Evolutionary conservation across 2,329 filamentous ascomycete genomes (phyloP), one percentile per base, ranked within the genome.

Genomic region (Xenoacremonium recifei): DNA sequence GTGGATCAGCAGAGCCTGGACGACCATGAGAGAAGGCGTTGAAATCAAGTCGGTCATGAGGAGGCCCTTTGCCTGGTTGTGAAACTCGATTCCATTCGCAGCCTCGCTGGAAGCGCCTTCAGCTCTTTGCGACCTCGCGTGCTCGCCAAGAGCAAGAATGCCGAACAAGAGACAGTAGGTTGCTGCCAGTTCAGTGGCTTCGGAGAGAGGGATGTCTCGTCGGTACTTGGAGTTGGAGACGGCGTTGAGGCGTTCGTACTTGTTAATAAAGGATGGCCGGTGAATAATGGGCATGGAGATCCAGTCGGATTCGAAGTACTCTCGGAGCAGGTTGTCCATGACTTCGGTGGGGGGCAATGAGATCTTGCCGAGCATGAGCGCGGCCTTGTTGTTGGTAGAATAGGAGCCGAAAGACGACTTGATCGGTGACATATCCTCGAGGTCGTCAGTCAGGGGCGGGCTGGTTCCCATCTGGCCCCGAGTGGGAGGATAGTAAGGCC

Each of bases 291-390:
- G 55, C 42, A 58, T 45, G 15, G 49, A 39, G 30, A 52, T 53
- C 55, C 55, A 58, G 39, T 58, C 55, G 9, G 51, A 42, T 21
- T 45, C 45, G 29, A 58, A 58, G 19, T 58, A 58, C 45, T 55
- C 55, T 25, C 32, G 38, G 6, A 58, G 35, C 5, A 57, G 32
- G 16, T 58, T 54, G 38, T 58, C 55, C 50, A 58, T 58, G n/a
- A 57, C 44, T n/a, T 52, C 52, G 21, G 47, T 31, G 2, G 52
- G 48, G 6, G 55, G 55, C 10, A 58, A 47, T 4, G 47, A 40
- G 11, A 58, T 58, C 42, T 58, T 58, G 33, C 57, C 50, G 5
- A 58, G 52, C 55, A 58, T 58, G 13, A 55, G 25, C 11, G 55
- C 55, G 5, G 55, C 55, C 37, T 49, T 53, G 36, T 44, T 35